Evolutionary conservation across 75 land plant species (phyloP), one percentile per base, ranked within the genome.

Genomic region (Isoetes taiwanensis): DNA sequence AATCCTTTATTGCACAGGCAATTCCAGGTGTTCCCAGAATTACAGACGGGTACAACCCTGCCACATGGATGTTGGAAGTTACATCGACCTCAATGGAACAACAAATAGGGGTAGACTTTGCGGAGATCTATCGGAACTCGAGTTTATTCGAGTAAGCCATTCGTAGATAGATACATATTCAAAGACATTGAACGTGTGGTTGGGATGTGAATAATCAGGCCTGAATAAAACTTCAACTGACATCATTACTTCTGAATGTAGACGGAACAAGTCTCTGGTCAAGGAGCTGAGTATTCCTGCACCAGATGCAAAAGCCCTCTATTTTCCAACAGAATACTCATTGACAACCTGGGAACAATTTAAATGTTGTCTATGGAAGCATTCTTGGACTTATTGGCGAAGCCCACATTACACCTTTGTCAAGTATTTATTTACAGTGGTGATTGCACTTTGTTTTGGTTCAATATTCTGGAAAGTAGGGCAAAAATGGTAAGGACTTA

Each of bases 361-460:
- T 70, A 75, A 70, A 58, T 59, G 77, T 0, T 85, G 86, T 58
- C 46, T 81, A 4, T 84, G 88, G 88, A 84, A 84, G 56, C 86
- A 81, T 28, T 72, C 72, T 70, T 67, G 34, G 75, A 82, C 90
- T 28, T 82, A 85, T 52, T 85, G 90, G 90, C 76, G 82, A 58
- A 85, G 77, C 55, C 90, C 90, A 31, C 76, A 82, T 23, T 86
- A 86, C 56, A 86, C 79, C 62, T 68, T 69, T 48, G 86, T 79
- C 50, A 60, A 86, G 64, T 68, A 53, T 59, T 68, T 68, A 33
- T 85, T 82, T 59, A 79, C 90, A 17, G 24, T 82, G 9, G 60
- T 67, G 25, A 34, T 62, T 30, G 77, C 80, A 12, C 64, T 85
- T 5, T 31, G 82, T 58, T 56, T 85, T 34, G 90, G 90, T 2